A percentile compares a stretch with the other conserved stretches of the same genome.
These are phyloP conservation scores for Hypocrella siamensis DNA, from an alignment of 2,329 filamentous ascomycete genomes.

Conservation along the genomic window DNA sequence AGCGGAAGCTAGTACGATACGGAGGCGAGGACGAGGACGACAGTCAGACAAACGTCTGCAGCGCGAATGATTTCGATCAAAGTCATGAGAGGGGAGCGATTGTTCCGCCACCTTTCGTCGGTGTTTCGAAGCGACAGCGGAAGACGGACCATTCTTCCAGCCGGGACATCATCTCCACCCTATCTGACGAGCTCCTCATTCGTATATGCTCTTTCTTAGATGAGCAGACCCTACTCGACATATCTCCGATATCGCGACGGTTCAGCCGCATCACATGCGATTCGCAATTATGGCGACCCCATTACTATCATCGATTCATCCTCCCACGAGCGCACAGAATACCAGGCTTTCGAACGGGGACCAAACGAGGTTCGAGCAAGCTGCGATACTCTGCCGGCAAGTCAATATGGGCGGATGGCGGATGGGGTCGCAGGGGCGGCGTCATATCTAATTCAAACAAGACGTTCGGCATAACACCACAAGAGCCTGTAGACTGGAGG, in stretches of 20 bases:
- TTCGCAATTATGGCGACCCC: conserved; percentile 77
- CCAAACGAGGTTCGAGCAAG: conserved; percentile 13
- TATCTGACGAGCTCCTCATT: conserved; percentile 80
- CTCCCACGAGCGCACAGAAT: conserved; percentile 64
- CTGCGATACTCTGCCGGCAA: conserved; percentile 28
- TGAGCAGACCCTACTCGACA: conserved; percentile 47
- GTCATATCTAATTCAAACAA: conserved; percentile 31
- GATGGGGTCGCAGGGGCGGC: conserved; percentile 23
- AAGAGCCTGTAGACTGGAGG: conserved; percentile 59
- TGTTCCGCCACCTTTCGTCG: too few species aligned
- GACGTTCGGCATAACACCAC: conserved; percentile 12
- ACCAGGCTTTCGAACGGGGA: conserved; percentile 40
- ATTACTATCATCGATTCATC: conserved; percentile 81
- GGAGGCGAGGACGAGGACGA: too few species aligned
- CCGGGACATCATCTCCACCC: conserved; percentile 39
- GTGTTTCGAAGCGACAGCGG: too few species aligned
- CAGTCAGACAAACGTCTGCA: too few species aligned
- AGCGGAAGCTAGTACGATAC: too few species aligned
- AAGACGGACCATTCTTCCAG: too few species aligned
- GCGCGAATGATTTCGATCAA: too few species aligned
- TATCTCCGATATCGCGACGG: conserved; percentile 54
- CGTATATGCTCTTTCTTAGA: conserved; percentile 69
- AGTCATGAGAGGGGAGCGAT: too few species aligned
- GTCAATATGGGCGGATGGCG: conserved; percentile 27
- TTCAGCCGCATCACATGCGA: conserved; percentile 61